Conservation (phyloP, 2,329 filamentous ascomycete species). For the Cercospora beticola region DNA sequence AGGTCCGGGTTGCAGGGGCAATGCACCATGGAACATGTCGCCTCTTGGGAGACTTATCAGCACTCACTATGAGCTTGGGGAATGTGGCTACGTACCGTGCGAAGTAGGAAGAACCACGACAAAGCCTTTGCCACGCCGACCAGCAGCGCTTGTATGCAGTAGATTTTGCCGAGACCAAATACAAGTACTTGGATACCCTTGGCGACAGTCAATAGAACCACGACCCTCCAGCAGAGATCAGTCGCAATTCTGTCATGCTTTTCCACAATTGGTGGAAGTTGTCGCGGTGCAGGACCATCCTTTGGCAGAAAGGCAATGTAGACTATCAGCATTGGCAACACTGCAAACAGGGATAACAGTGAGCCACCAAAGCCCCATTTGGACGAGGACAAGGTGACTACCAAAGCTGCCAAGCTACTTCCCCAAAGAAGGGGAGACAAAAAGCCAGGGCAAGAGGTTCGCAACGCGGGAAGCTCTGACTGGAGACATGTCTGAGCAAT, state of each 20-base stretch:
- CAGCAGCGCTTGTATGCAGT: neutral
- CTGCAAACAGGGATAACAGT: neutral
- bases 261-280: neutral
- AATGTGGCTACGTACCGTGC: neutral
- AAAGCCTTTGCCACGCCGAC: neutral
- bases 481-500: neutral
- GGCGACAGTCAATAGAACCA: neutral
- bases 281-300: neutral
- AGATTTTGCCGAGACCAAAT: neutral
- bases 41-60: neutral
- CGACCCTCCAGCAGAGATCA: neutral
- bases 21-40: slow-evolving; percentile 4
- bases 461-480: neutral
- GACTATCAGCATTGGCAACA: neutral
- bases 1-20: neutral
- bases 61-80: neutral
- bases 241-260: neutral
- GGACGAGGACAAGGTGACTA: neutral
- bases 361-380: neutral
- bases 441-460: neutral
- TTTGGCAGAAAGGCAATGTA: neutral
- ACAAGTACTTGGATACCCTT: neutral
- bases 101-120: slow-evolving; percentile 2
- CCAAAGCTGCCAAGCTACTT: neutral
- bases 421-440: neutral